Percentiles rank a stretch among this genome's conserved stretches.
phyloP scores from a whole-genome alignment of 192 early-diverging fungal species.

The Diversispora epigaea region DNA sequence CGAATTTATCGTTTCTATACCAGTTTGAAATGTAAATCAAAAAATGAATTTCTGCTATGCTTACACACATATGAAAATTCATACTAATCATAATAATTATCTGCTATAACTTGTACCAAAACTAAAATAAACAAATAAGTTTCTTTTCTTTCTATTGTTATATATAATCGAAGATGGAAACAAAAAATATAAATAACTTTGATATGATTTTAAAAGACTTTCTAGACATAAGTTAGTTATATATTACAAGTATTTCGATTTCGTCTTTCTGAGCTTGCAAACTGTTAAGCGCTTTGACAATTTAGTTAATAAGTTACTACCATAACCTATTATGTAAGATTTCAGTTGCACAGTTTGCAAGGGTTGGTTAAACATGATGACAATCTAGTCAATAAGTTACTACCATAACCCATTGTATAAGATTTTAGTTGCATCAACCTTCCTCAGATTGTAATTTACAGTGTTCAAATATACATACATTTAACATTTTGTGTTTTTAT shows the following conservation, averaged over 20 bases:
- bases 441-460: constrained; percentile 2
- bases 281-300: neutral
- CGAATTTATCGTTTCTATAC: too few species aligned
- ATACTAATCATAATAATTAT: too few species aligned
- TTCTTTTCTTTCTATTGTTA: too few species aligned
- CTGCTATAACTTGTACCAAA: too few species aligned
- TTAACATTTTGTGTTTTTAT: neutral
- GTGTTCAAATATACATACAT: too few species aligned
- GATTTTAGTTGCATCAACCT: neutral
- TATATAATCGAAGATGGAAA: too few species aligned
- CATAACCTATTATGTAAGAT: too few species aligned
- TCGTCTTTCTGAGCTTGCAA: constrained; percentile 19
- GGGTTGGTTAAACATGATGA: constrained; percentile 9
- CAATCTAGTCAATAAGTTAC: constrained; percentile 14
- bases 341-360: neutral
- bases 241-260: constrained; percentile 4
- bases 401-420: constrained; percentile 21
- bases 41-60: too few species aligned
- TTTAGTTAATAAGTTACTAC: neutral
- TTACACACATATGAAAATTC: too few species aligned
- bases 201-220: neutral
- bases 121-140: too few species aligned
- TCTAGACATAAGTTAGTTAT: neutral
- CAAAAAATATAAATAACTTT: too few species aligned
- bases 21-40: too few species aligned